These are phyloP conservation scores for Termitomyces bulborhizus DNA, from an alignment of 768 basidiomycete species.

Conservation along the genomic window DNA sequence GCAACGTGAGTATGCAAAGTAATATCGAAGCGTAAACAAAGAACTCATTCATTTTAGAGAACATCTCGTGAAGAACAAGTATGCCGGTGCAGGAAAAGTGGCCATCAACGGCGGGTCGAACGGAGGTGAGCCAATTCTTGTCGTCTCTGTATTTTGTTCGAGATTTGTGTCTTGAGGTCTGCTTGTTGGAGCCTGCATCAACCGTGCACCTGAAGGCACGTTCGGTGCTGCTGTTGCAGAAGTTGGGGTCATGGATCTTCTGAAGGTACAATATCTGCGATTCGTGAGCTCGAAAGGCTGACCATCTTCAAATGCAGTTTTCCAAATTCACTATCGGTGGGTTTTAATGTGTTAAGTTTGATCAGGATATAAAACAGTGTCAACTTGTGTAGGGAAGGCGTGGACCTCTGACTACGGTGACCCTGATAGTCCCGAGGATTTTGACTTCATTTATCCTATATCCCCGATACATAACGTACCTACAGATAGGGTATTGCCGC, in stretches of 20 bases:
- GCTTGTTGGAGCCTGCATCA: constrained; percentile 79
- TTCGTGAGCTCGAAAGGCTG: background rate
- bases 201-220: constrained; percentile 68
- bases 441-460: constrained; percentile 77
- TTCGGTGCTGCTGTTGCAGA: constrained; percentile 79
- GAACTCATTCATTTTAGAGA: constrained; percentile 33
- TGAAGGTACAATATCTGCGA: constrained; percentile 45
- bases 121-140: constrained; percentile 46
- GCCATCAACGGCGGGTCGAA: constrained; percentile 79
- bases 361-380: constrained; percentile 1
- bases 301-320: constrained; percentile 36
- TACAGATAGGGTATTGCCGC: constrained; percentile 52
- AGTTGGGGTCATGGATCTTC: constrained; percentile 76
- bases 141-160: background rate
- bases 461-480: constrained; percentile 82
- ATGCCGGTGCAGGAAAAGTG: constrained; percentile 62
- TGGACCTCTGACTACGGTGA: constrained; percentile 81
- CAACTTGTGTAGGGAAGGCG: constrained; percentile 42
- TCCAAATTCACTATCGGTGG: constrained; percentile 71
- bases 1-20: constrained; percentile 51
- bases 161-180: constrained; percentile 38
- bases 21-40: background rate
- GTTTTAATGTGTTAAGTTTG: constrained; percentile 3
- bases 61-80: constrained; percentile 67
- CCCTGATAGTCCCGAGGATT: constrained; percentile 68